These are phyloP conservation scores for Tuber aestivum DNA, from an alignment of 495 filamentous ascomycete species.

Conservation along the genomic window DNA sequence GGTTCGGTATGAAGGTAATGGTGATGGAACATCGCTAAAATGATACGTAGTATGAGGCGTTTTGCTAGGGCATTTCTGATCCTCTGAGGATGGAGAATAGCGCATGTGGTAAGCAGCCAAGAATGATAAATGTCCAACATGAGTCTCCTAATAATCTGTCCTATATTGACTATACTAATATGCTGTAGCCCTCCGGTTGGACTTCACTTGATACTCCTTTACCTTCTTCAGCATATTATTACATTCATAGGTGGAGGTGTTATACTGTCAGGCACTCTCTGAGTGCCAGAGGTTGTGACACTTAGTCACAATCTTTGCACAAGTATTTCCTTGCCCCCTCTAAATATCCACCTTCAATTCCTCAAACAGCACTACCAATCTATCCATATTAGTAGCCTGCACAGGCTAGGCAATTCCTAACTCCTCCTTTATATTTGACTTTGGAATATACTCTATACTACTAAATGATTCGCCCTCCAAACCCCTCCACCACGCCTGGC, in stretches of 20 bases:
- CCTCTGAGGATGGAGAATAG: no score
- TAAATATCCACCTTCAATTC: slow-evolving; percentile 87
- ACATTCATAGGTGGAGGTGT: slow-evolving; percentile 96
- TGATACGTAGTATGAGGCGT: no score
- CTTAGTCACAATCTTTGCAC: no score
- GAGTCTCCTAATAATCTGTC: neutral
- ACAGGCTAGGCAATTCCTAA: slow-evolving; percentile 75
- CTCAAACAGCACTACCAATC: slow-evolving; percentile 69
- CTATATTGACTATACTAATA: slow-evolving; percentile 44
- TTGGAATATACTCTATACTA: slow-evolving; percentile 65
- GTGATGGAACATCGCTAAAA: no score
- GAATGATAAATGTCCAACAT: slow-evolving; percentile 2
- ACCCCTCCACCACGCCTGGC: neutral
- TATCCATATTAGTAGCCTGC: slow-evolving; percentile 70
- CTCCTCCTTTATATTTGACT: slow-evolving; percentile 80
- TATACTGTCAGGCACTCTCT: no score
- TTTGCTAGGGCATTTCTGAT: no score
- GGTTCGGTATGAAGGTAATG: no score
- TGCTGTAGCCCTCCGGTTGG: slow-evolving; percentile 58
- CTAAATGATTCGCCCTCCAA: neutral
- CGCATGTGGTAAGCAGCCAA: no score
- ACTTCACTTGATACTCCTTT: slow-evolving; percentile 75
- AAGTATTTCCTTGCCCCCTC: slow-evolving; percentile 29
- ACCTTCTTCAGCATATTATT: slow-evolving; percentile 84
- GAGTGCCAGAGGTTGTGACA: no score